Base-by-base conservation (phyloP, 371 early-diverging fungal genomes). In the Blyttiomyces sp. region DNA sequence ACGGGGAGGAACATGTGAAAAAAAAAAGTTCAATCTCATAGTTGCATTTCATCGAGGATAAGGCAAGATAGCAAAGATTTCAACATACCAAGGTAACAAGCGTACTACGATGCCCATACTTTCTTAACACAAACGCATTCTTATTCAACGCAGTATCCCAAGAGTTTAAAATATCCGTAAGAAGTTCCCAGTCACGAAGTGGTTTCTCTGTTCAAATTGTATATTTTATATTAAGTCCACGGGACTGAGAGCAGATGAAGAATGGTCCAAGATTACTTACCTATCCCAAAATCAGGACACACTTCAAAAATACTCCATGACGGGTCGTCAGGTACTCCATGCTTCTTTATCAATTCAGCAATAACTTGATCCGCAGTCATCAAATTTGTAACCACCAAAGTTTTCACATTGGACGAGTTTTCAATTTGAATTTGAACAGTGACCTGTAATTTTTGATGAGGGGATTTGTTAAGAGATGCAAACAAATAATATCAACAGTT, bases 251-350 rank as follows among this genome's bases (percentile, higher is more conserved):
- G n/a, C n/a, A n/a, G n/a, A n/a, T n/a, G n/a, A n/a, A n/a, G n/a
- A n/a, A n/a, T n/a, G n/a, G n/a, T n/a, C n/a, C n/a, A n/a, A n/a
- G n/a, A n/a, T n/a, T n/a, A n/a, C n/a, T n/a, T n/a, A n/a, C n/a
- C n/a, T n/a, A 54, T 69, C 30, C 86, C 87, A 69, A 86, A 84
- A 60, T 92, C 87, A 54, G 88, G 86, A 33, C 86, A 86, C 45
- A 91, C 76, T 65, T 95, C 96, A 78, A 94, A 95, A 34, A 95
- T 71, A 1, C 91, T 86, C 93, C 94, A 95, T 49, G 83, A 57
- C 0, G 60, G 58, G n/a, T 65, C 59, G 42, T 49, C 75, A 23
- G 80, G 82, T 54, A 89, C 68, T 27, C 82, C 70, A 21, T 77
- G 80, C 52, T 82, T 79, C 59, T 81, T 74, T 46, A 78, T 75